phyloP scores from a whole-genome alignment of 2,329 filamentous ascomycete species.

The Pseudogymnoascus sp. region DNA sequence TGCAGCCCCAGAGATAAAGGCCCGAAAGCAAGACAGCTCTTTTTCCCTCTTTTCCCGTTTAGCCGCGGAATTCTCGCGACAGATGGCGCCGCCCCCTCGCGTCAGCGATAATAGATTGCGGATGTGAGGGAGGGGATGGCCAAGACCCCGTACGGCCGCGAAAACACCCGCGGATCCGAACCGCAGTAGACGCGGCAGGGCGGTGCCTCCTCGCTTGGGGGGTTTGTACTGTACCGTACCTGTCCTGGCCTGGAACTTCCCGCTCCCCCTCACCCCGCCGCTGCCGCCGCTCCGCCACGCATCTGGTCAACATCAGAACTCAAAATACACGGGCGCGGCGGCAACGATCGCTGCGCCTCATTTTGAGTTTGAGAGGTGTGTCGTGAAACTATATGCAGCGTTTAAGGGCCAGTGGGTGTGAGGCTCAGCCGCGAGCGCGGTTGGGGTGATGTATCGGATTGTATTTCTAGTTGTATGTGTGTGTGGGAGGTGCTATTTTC shows the following conservation, averaged over 20 bases:
- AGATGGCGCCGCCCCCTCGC: neutral
- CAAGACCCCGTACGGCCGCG: neutral
- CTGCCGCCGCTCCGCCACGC: neutral
- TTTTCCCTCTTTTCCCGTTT: neutral
- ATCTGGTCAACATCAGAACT: neutral
- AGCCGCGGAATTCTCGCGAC: neutral
- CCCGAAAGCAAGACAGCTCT: neutral
- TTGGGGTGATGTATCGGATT: neutral
- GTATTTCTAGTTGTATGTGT: neutral
- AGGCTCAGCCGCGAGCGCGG: neutral
- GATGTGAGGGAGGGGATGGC: neutral
- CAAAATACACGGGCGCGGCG: conserved; percentile 2
- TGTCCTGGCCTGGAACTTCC: neutral
- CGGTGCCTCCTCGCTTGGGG: neutral
- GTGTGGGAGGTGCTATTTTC: neutral
- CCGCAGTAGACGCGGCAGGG: neutral
- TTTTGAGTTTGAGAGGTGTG: neutral
- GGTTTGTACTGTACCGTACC: conserved; percentile 1
- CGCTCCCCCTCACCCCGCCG: neutral
- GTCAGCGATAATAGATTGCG: neutral
- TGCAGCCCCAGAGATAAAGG: neutral
- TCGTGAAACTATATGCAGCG: neutral
- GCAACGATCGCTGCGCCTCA: neutral
- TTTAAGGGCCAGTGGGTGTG: neutral
- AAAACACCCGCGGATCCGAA: conserved; percentile 2